Percentiles rank a stretch among this genome's conserved stretches.
phyloP scores from a whole-genome alignment of 768 basidiomycete genomes.

The Rhodotorula paludigena region DNA sequence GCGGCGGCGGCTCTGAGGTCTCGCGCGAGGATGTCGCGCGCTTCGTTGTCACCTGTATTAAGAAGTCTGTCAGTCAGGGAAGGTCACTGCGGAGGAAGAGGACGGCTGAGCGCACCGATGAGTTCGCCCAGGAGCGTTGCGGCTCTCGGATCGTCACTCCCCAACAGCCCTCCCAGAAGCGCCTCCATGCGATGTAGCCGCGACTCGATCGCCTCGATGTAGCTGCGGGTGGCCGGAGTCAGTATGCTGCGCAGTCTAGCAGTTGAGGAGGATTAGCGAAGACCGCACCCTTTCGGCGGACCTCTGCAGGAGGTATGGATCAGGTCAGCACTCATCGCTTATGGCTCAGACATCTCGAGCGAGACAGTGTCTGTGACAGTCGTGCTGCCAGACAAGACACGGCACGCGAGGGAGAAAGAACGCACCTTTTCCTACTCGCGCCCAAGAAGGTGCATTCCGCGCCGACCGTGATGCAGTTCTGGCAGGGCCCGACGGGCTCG shows the following conservation, averaged over 20 bases:
- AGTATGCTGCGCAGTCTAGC: conserved; percentile 71
- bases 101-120: conserved; percentile 9
- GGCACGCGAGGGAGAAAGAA: not conserved
- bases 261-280: conserved; percentile 58
- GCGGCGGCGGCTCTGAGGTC: conserved; percentile 59
- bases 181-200: conserved; percentile 87
- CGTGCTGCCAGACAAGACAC: too few species aligned
- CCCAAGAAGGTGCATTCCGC: conserved; percentile 42
- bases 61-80: not conserved
- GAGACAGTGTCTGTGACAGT: too few species aligned
- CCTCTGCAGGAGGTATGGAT: too few species aligned
- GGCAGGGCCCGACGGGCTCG: conserved; percentile 30
- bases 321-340: too few species aligned
- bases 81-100: not conserved
- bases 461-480: conserved; percentile 35
- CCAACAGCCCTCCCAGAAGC: conserved; percentile 71
- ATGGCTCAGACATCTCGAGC: too few species aligned
- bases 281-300: conserved; percentile 27
- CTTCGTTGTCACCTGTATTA: conserved; percentile 37
- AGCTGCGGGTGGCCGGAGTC: conserved; percentile 63
- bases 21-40: conserved; percentile 60
- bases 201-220: conserved; percentile 90
- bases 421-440: conserved; percentile 43
- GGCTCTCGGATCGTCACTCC: conserved; percentile 54
- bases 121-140: conserved; percentile 47